phyloP scores from a whole-genome alignment of 75 land plant species.

The Pinus tabuliformis region DNA sequence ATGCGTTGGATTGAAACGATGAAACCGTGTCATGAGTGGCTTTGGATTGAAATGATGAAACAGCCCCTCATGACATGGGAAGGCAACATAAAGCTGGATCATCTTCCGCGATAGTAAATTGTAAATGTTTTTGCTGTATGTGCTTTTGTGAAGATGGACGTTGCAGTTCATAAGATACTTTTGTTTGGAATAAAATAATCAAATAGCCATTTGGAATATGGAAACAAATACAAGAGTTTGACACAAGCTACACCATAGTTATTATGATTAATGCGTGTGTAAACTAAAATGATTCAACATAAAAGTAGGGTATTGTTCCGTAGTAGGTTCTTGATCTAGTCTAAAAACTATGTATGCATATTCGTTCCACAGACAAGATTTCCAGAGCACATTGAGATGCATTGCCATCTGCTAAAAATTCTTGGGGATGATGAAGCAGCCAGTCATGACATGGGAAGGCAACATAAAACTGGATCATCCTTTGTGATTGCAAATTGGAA shows the following conservation, averaged over 20 bases:
- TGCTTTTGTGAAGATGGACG: neutral
- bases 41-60: no score
- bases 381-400: neutral
- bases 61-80: no score
- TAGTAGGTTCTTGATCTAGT: neutral
- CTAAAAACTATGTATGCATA: neutral
- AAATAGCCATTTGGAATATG: neutral
- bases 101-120: neutral
- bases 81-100: neutral
- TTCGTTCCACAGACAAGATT: neutral
- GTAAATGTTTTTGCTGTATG: neutral
- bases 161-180: neutral
- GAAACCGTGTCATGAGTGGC: no score
- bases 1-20: no score
- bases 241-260: neutral
- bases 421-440: neutral
- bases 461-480: no score
- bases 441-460: no score
- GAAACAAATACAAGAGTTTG: neutral
- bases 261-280: neutral
- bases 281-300: neutral
- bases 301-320: neutral
- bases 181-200: neutral
- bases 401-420: constrained; percentile 1
- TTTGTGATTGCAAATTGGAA: no score